Evolutionary conservation across 805 yeast genomes (phyloP), one percentile per base, ranked within the genome.

Genomic region (Alloascoidea hylecoeti): DNA sequence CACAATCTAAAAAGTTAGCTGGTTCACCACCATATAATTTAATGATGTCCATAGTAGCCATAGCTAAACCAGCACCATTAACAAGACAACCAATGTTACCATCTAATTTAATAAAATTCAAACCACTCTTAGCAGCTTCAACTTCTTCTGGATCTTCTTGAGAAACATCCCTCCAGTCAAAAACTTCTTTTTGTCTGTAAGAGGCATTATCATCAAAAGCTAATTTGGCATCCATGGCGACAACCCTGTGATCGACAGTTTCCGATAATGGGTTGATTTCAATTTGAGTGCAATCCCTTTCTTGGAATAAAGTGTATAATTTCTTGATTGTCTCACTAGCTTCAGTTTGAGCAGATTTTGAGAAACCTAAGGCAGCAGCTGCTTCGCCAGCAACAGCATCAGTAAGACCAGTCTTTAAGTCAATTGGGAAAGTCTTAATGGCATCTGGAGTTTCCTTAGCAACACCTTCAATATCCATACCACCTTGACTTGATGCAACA

Each of bases 31-130:
- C 96, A 68, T 86, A 83, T 53, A 92, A 75, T 70, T 92, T 86
- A 70, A 92, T 85, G 60, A 94, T 94, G 65, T 92, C 99, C 96
- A 92, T 88, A 48, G 99, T 92, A 52, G 99, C 99, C 99, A 92
- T 92, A 55, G 99, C 99, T 59, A 92, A 75, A 63, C 99, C 99
- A 42, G 99, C 99, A 70, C 99, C 99, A 64, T 92, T 92, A 60
- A 92, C 99, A 46, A 92, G 72, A 70, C 96, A 89, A 53, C 98
- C 99, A 57, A 92, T 89, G 72, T 86, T 84, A 64, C 99, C 99
- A 57, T 89, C 94, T 58, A 92, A 78, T 70, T 92, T 92, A 69
- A 92, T 94, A 63, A 89, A 92, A 70, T 92, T 92, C 56, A 92
- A 75, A 53, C 86, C 92, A 55, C 75, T 80, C 61, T 84, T 65